Evolutionary conservation across 2,329 filamentous ascomycete species (phyloP), one percentile per base, ranked within the genome.

Genomic region (Aspergillus sp.): DNA sequence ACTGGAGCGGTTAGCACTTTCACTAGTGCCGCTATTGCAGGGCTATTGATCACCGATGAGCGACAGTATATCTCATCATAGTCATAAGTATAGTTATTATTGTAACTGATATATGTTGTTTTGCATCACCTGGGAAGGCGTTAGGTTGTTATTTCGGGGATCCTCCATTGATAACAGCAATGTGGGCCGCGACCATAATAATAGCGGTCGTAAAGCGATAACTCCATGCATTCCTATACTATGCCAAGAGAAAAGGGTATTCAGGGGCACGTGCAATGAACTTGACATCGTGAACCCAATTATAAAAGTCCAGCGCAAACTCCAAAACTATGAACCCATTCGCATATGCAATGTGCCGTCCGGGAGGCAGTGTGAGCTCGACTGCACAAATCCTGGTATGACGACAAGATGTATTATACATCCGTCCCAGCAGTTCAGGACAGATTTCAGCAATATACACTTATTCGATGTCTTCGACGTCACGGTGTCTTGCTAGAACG

Each of bases 1-100:
- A 85, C 86, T 0, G 89, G 90, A 61, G 81, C 93, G 30, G 72
- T 94, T 50, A 81, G 85, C 23, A 95, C 89, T 0, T 72, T 95
- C 58, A 90, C 83, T 2, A 88, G 83, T 58, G 90, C 89, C 13
- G 81, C 79, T 46, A 82, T 91, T 60, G 88, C 88, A 1, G 87
- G 88, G 38, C 77, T 95, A 66, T 74, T 95, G 50, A 79, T 88
- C 41, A 82, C 80, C 17, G 68, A 80, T 53, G 67, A 78, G 58
- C 57, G 55, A 41, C 53, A 60, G 53, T 64, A 58, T 44, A 49
- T 58, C 30, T 15, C 39, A 20, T 30, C 25, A 30, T 30, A 30
- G 25, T 4, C 12, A 12, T 30, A 30, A 30, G 25, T 30, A 12
- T 12, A 30, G 10, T 12, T 30, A 12, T 30, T 30, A 30, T 30